Conservation (phyloP, 1,139 yeast genomes). For the Scheffersomyces cryptocercus region DNA sequence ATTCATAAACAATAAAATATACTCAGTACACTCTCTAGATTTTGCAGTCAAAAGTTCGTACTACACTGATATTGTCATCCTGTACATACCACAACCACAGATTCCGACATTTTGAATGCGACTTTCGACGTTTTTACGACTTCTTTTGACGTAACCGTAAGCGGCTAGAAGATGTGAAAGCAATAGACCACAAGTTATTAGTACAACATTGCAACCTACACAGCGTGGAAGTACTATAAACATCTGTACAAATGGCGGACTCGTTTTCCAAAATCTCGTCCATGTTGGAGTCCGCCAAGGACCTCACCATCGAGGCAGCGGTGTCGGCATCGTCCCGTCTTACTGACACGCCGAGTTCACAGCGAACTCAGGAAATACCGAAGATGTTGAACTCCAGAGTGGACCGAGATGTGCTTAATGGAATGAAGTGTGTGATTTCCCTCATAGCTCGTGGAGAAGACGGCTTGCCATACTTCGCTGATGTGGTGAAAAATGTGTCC, state of each 20-base stretch:
- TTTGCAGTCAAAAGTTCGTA: too few species aligned
- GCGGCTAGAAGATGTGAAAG: not conserved
- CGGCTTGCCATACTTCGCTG: slow-evolving; percentile 70
- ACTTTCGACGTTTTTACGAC: too few species aligned
- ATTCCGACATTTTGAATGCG: too few species aligned
- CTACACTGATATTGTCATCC: too few species aligned
- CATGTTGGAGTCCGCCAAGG: slow-evolving; percentile 77
- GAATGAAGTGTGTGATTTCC: slow-evolving; percentile 75
- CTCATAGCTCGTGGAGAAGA: slow-evolving; percentile 66
- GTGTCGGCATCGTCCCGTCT: slow-evolving; percentile 70
- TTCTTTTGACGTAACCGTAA: too few species aligned
- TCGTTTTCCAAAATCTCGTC: slow-evolving; percentile 43
- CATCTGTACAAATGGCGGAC: slow-evolving; percentile 33
- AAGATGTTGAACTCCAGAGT: slow-evolving; percentile 66
- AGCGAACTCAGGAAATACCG: slow-evolving; percentile 63
- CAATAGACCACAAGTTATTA: not conserved
- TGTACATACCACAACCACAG: too few species aligned
- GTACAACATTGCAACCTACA: not conserved
- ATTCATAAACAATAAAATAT: too few species aligned
- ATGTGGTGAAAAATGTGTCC: slow-evolving; percentile 85
- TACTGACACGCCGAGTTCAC: slow-evolving; percentile 56
- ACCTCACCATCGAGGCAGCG: slow-evolving; percentile 79
- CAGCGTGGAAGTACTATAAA: not conserved
- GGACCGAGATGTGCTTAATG: slow-evolving; percentile 71
- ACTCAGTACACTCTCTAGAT: too few species aligned